Base-by-base conservation (phyloP, 768 basidiomycete species). In the Lactarius akahatsu region DNA sequence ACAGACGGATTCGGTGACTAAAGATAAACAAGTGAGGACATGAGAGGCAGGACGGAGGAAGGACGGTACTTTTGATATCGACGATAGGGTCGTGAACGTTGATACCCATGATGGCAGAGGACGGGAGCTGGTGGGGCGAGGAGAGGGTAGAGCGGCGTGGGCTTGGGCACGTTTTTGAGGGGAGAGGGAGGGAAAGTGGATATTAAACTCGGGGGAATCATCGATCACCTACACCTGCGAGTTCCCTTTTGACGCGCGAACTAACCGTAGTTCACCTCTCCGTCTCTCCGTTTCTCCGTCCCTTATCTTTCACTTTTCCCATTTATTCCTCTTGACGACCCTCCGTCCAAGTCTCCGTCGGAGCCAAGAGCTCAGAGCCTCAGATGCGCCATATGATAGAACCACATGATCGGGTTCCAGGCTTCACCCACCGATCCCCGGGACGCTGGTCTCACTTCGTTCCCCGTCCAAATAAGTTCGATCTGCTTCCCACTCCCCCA, bases 1-100 rank as follows among this genome's bases (percentile, higher is more conserved):
- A 54, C 73, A 73, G 43, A 73, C 66, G 56, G 70, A 66, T 41
- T 73, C 70, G 1, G 73, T 73, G 61, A 74, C 73, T 74, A 43
- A 18, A 23, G 15, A 23, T 11, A 8, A 20, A 36, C 26, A 3
- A 3, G 32, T 69, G 8, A 66, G 55, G 9, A 32, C 5, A 32
- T 16, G 26, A 13, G 34, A 13, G 6, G 28, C 0, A 13, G 11
- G 6, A 5, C 38, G 2, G 20, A 23, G 30, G 8, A 8, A 16
- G 10, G 1, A 30, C 43, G 1, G 38, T 43, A 69, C 70, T 63
- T 62, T 70, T 70, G 36, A 70, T 69, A 34, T 66, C 57, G 58
- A 69, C 64, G 57, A 70, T 64, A 43, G 63, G 59, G 26, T 70
- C 64, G 20, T 66, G 59, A 36, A 66, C 52, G 34, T 70, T 61